Base-by-base conservation (phyloP, 2,329 filamentous ascomycete species). In the Xylaria sp. region DNA sequence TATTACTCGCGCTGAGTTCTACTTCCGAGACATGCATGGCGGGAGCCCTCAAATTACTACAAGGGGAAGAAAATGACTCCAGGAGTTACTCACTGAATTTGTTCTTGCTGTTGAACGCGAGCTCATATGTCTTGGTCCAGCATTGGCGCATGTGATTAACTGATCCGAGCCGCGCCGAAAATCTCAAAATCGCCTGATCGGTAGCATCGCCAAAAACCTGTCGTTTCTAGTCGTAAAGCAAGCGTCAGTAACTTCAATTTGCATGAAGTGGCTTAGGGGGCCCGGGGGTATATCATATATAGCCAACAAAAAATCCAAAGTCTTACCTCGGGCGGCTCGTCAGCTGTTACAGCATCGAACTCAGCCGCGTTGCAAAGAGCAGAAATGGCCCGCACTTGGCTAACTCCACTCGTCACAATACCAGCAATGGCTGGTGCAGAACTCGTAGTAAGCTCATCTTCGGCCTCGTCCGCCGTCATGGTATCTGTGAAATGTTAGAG, bases 41-140 rank as follows among this genome's bases (percentile, higher is more conserved):
- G n/a, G n/a, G n/a, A n/a, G n/a, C n/a, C n/a, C n/a, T n/a, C n/a
- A n/a, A n/a, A n/a, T n/a, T n/a, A n/a, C n/a, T n/a, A n/a, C n/a
- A n/a, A n/a, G n/a, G n/a, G n/a, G n/a, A n/a, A n/a, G n/a, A n/a
- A n/a, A n/a, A n/a, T n/a, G n/a, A n/a, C n/a, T n/a, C n/a, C n/a
- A n/a, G n/a, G n/a, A n/a, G n/a, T n/a, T n/a, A n/a, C n/a, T n/a
- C n/a, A n/a, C n/a, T 93, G 72, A 87, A 93, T 75, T 93, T 93
- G 77, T 92, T 93, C 79, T 91, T 91, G 76, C 88, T 91, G 77
- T 93, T 93, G 74, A 93, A 93, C 0, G 88, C 85, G 27, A 91
- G 78, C 55, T 90, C 86, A 67, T 87, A 92, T 1, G 84, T 82
- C 54, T 84, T 87, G 53, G 83, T 83, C 88, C 89, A 92, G 64